Evolutionary conservation across 306 rosid genomes (phyloP), one percentile per base, ranked within the genome.

Genomic region (Leucaena leucocephala): DNA sequence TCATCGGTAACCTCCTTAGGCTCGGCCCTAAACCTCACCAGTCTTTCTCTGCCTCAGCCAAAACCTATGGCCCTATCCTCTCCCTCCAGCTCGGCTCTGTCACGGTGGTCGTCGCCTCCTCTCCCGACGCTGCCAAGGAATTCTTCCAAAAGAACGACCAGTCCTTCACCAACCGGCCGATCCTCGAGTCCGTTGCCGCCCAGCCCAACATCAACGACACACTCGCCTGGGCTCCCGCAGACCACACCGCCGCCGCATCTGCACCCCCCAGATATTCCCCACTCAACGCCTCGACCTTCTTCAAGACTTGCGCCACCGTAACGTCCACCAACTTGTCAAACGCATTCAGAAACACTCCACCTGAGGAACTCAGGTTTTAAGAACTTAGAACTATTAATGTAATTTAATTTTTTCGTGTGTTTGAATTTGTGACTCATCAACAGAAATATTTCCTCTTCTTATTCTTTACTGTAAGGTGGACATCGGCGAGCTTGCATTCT

Each of bases 1-100:
- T 90, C 27, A 74, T 87, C 19, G 91, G 94, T 34, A 85, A 84
- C 79, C 90, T 90, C 80, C 94, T 80, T 72, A 90, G 87, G 69
- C 78, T 90, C 2, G 90, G 90, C 45, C 54, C 82, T 2, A 10
- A 67, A 0, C 94, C 89, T 12, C 90, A 87, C 82, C 77, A 44
- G 17, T 12, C 85, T 7, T 86, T 90, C 79, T 78, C 88, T 74
- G n/a, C 58, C 0, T 61, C 84, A 0, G 83, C 90, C 71, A 45
- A 82, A 61, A 75, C 63, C 58, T 74, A 87, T 39, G 94, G 94
- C 73, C 85, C 90, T 5, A 82, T 90, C 66, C 74, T 90, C 55
- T 75, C 94, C n/a, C 88, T 90, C 69, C 86, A 82, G 38, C 66
- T 90, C 52, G 90, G 91, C 77, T 84, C 87, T 1, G 73, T 78